These are phyloP conservation scores for Pholiota conissans DNA, from an alignment of 768 basidiomycete species.

Conservation along the genomic window DNA sequence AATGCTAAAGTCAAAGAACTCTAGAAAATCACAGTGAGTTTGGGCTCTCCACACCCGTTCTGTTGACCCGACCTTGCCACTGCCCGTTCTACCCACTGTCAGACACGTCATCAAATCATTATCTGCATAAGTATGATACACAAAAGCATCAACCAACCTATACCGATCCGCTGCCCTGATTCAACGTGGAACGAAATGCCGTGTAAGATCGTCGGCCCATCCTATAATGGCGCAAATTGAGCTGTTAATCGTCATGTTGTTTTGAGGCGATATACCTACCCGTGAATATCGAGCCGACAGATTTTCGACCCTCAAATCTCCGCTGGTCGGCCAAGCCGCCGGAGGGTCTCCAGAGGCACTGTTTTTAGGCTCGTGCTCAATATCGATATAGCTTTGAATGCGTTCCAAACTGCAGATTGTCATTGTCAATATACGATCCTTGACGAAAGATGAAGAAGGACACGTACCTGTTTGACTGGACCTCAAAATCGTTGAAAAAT, in stretches of 20 bases:
- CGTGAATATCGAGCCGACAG: slow-evolving; percentile 55
- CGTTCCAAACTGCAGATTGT: slow-evolving; percentile 52
- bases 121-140: not conserved
- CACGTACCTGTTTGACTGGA: slow-evolving; percentile 40
- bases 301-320: slow-evolving; percentile 51
- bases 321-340: slow-evolving; percentile 67
- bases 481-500: slow-evolving; percentile 42
- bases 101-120: not conserved
- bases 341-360: slow-evolving; percentile 47
- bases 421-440: not conserved
- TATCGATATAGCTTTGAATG: slow-evolving; percentile 61
- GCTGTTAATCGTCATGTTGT: slow-evolving; percentile 17
- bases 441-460: not conserved
- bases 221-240: too few species aligned
- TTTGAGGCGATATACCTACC: not conserved
- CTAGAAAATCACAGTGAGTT: slow-evolving; percentile 19
- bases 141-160: slow-evolving; percentile 27
- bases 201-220: slow-evolving; percentile 53
- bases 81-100: slow-evolving; percentile 45
- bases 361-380: slow-evolving; percentile 53
- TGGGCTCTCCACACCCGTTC: not conserved
- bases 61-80: slow-evolving; percentile 35
- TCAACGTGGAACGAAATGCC: slow-evolving; percentile 43
- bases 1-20: slow-evolving; percentile 51
- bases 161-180: slow-evolving; percentile 39